phyloP scores from a whole-genome alignment of 2,329 filamentous ascomycete species.

The Fonsecaea pugnacius region DNA sequence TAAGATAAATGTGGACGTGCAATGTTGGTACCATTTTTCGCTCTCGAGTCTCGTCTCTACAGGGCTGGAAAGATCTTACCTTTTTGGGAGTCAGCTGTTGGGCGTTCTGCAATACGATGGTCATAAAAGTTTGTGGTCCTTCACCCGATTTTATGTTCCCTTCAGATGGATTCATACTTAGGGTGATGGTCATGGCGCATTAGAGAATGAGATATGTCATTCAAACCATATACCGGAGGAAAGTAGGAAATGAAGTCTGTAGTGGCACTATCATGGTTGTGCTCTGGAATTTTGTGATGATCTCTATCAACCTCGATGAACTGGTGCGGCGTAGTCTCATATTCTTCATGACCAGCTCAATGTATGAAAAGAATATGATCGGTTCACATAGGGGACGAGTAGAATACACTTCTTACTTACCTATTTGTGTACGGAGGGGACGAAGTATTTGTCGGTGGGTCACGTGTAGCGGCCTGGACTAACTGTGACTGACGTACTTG shows the following conservation, averaged over 20 bases:
- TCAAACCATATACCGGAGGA: not conserved
- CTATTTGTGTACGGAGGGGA: too few species aligned
- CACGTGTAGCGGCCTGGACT: not conserved
- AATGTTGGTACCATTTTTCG: not conserved
- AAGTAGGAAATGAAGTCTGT: too few species aligned
- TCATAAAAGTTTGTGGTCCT: not conserved
- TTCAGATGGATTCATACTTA: not conserved
- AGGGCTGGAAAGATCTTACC: not conserved
- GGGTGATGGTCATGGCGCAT: not conserved
- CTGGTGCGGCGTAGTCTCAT: too few species aligned
- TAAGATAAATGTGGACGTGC: not conserved
- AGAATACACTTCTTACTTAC: too few species aligned
- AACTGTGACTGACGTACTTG: not conserved
- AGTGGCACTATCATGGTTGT: too few species aligned
- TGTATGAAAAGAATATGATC: too few species aligned
- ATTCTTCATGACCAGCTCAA: too few species aligned
- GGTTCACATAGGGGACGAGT: too few species aligned
- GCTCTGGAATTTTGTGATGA: too few species aligned
- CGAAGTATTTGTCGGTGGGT: not conserved
- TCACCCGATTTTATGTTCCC: not conserved
- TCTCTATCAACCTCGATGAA: too few species aligned
- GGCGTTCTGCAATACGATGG: not conserved
- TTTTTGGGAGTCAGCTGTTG: not conserved
- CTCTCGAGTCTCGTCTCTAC: not conserved
- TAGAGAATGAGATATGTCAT: not conserved